Evolutionary conservation across 2,329 filamentous ascomycete genomes (phyloP), one percentile per base, ranked within the genome.

Genomic region (Alternaria sp.): DNA sequence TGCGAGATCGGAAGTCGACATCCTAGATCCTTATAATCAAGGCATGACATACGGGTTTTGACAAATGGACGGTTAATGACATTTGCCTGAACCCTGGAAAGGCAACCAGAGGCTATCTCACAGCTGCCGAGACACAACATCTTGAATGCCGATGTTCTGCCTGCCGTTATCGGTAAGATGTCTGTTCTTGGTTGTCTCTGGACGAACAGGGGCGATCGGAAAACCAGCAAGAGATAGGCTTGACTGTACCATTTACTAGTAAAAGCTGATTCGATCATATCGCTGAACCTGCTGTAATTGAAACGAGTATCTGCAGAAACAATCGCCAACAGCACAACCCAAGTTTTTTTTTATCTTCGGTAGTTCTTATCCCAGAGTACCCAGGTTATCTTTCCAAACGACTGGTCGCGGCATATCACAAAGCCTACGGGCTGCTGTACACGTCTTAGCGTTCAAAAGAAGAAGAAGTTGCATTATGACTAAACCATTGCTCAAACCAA

Each of bases 401-500:
- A 12, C 11, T 36, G 5, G 32, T 16, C 12, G 14, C 14, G 32
- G 14, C 28, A 36, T 14, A 36, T 36, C 32, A 16, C 32, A 3
- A 12, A 36, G 14, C 32, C 14, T 16, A 36, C 14, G 1, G 1
- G 2, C 11, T 30, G 11, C 28, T 30, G 11, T 14, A 36, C 32
- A 16, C 5, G 1, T 14, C 12, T 12, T 16, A 4, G 14, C 14
- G 12, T 36, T 36, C 32, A 36, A 16, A 36, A 14, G 32, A 16
- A 14, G 32, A 16, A 36, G 12, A 36, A 36, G 14, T 16, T 36
- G 26, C 34, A 51, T 51, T 56, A 28, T 4, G 20, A 51, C 36
- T 43, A 26, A 43, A 51, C 11, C 41, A 52, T n/a, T 44, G 36
- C 43, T 11, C 28, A 38, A 48, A 53, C 36, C 28, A 61, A 39